Evolutionary conservation across 2,329 filamentous ascomycete species (phyloP), one percentile per base, ranked within the genome.

Genomic region (Orbilia quercus): DNA sequence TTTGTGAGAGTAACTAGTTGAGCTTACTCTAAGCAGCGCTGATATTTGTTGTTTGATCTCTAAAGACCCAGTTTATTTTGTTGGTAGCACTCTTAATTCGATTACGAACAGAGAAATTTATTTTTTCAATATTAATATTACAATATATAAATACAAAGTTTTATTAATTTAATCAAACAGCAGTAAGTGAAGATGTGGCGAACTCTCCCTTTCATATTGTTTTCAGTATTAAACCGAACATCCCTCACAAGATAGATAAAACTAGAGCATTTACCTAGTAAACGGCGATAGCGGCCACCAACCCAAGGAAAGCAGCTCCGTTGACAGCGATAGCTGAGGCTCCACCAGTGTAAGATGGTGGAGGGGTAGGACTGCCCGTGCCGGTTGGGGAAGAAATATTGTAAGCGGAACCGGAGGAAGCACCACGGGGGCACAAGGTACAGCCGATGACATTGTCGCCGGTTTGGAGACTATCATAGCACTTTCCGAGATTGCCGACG

Each of bases 351-450:
- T 45, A 45, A 45, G 16, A 9, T 45, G 42, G 42, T 5, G 16
- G 42, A 20, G 42, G 42, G 42, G 42, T 16, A 22, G 42, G 5
- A 12, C 11, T 20, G 16, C 42, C 16, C 11, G n/a, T 45, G 2
- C 18, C 18, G 20, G 42, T 20, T 4, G 42, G 14, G 3, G n/a
- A 4, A 16, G 42, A 20, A 45, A 16, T 6, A 45, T 31, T 31
- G 4, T 9, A 34, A 7, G 25, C 36, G 4, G 48, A 53, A n/a
- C 48, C 48, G 2, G 11, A 5, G 7, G 48, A 53, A 18, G n/a
- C 25, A 20, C 23, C 25, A 31, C 48, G 48, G 11, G 48, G 48
- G 48, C 48, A 53, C 28, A 34, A 34, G 25, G 25, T 53, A 25
- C 48, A 53, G 28, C 48, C 48, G 25, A 53, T 34, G 1, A 53